Evolutionary conservation across 2,329 filamentous ascomycete species (phyloP), one percentile per base, ranked within the genome.

Genomic region (Thielaviopsis populi): DNA sequence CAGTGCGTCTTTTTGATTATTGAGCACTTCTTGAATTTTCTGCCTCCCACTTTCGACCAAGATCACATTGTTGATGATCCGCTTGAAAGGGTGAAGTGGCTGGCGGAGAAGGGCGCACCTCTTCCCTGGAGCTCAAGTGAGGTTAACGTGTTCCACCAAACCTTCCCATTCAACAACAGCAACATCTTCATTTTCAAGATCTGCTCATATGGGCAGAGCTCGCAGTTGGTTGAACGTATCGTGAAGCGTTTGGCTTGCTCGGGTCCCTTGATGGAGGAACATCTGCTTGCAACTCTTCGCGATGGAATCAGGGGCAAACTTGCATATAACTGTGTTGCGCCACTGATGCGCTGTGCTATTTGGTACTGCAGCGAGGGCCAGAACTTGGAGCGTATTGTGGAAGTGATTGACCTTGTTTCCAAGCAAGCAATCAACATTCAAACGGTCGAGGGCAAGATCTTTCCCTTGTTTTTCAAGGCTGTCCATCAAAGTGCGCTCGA

Each of bases 161-260:
- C 78, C 42, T 79, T 76, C 24, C 43, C 62, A 74, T 69, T 41
- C 27, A 62, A 65, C 70, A 67, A 69, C 72, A 71, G 42, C 65
- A 83, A 80, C 67, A 74, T 83, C n/a, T 83, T 87, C 62, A 71
- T 86, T 27, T 83, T 84, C 69, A 89, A 87, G 70, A 76, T 91
- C 30, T 76, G 91, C 33, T 75, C 76, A 22, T 77, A 87, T 59
- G 79, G 85, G 67, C 81, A 85, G 69, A 84, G 83, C 63, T 72
- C 73, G 0, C 67, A 70, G 1, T 75, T 76, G 1, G 83, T 80
- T 1, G 76, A 80, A 60, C 74, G 73, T 13, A 86, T 91, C 62
- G 71, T 91, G 59, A 73, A 73, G 43, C 75, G 78, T 2, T 75
- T 90, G 42, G 73, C 88, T 50, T 72, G 75, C n/a, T 74, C 80